Percentiles rank a stretch among this genome's conserved stretches.
These are phyloP conservation scores for Plasmodium yoelii DNA, from an alignment of 169 alveolate genomes.

Conservation along the genomic window DNA sequence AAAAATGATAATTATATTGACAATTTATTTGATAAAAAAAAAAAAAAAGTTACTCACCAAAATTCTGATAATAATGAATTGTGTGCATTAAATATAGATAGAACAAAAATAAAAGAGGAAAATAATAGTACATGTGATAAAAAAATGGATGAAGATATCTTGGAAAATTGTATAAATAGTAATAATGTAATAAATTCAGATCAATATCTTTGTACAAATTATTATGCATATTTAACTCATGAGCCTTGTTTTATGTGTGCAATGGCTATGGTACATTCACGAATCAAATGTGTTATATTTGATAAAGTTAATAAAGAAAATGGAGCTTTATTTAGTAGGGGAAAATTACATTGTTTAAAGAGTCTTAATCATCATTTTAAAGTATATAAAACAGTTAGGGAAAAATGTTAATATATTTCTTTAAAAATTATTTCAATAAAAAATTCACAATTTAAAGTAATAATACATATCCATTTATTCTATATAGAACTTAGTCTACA, in stretches of 20 bases:
- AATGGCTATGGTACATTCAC: constrained; percentile 96
- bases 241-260: constrained; percentile 98
- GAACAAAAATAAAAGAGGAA: constrained; percentile 2
- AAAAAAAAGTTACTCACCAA: neutral
- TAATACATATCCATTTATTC: too few relatives aligned
- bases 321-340: constrained; percentile 85
- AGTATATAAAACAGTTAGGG: constrained; percentile 76
- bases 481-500: too few relatives aligned
- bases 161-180: constrained; percentile 4
- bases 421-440: too few relatives aligned
- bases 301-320: constrained; percentile 78
- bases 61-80: neutral
- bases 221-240: constrained; percentile 87
- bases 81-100: neutral
- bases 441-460: too few relatives aligned
- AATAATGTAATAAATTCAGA: constrained; percentile 9
- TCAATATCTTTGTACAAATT: constrained; percentile 89
- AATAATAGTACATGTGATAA: neutral
- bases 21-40: too few relatives aligned
- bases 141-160: constrained; percentile 18
- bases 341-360: constrained; percentile 83
- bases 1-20: too few relatives aligned
- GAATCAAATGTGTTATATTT: constrained; percentile 91
- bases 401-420: too few relatives aligned
- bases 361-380: constrained; percentile 87